Evolutionary conservation across 2,329 filamentous ascomycete genomes (phyloP).

Genomic region (Paecilomyces fulvus): DNA sequence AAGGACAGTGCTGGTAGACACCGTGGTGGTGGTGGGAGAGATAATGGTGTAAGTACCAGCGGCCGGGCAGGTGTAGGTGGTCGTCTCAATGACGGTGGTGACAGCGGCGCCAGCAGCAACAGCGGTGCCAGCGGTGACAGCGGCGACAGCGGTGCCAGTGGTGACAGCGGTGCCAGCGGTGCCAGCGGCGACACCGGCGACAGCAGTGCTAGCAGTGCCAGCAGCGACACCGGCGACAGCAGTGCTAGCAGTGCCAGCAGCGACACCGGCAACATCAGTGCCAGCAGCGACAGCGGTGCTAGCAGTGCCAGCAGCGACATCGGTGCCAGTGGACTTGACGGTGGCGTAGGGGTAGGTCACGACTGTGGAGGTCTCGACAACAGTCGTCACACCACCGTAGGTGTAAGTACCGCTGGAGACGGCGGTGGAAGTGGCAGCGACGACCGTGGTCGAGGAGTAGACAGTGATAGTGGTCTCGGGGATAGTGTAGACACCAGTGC

Average conservation of each 20-base stretch:
- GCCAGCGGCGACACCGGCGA: no score
- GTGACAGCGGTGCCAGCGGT: no score
- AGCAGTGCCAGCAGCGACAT: no score
- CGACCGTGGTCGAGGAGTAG: constrained; percentile 58
- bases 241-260: no score
- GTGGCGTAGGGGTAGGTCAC: constrained; percentile 63
- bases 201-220: no score
- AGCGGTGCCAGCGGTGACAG: no score
- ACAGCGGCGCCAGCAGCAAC: constrained; percentile 46
- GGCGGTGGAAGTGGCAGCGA: constrained; percentile 53
- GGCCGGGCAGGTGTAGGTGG: constrained; percentile 64
- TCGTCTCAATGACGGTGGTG: constrained; percentile 60
- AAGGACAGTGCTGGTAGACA: constrained; percentile 43
- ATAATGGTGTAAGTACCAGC: constrained; percentile 69
- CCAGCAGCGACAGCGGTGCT: no score
- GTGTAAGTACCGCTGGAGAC: constrained; percentile 59
- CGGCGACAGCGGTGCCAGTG: no score
- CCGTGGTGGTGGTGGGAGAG: constrained; percentile 52
- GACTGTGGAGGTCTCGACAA: constrained; percentile 58
- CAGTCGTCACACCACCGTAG: constrained; percentile 63
- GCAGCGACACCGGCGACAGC: no score
- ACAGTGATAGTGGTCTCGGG: constrained; percentile 63
- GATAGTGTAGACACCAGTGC: constrained; percentile 67
- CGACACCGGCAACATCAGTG: no score
- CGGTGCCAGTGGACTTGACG: constrained; percentile 48